Evolutionary conservation across 2,329 filamentous ascomycete species (phyloP).

Genomic region (Cordyceps militaris): DNA sequence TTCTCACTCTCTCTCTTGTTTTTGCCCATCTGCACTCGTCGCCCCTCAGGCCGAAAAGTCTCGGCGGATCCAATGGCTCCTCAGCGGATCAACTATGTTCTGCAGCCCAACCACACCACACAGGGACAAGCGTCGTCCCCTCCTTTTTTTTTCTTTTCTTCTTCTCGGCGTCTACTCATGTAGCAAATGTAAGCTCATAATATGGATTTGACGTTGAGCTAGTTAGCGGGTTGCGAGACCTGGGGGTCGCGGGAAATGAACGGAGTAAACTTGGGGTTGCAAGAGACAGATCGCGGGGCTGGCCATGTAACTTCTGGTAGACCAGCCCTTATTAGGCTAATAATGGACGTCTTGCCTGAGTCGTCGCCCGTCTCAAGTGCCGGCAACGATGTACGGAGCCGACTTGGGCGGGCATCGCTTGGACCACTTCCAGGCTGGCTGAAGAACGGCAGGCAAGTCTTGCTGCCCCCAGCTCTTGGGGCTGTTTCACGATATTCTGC

Average conservation of each 20-base stretch:
- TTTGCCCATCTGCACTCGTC: too few relatives aligned
- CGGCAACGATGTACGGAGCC: background rate
- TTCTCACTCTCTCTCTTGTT: background rate
- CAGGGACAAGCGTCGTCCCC: background rate
- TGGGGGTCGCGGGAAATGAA: background rate
- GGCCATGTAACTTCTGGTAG: background rate
- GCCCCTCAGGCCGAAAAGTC: constrained; percentile 2
- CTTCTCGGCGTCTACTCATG: background rate
- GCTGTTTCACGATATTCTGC: background rate
- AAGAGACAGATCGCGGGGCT: background rate
- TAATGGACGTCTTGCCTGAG: background rate
- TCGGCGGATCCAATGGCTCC: background rate
- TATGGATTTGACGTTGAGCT: too few relatives aligned
- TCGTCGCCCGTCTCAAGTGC: background rate
- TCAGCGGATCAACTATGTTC: background rate
- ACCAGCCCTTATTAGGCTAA: background rate
- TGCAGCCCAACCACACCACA: constrained; percentile 3
- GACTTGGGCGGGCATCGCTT: too few relatives aligned
- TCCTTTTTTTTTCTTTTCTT: background rate
- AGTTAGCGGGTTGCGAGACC: too few relatives aligned
- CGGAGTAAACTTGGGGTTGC: background rate
- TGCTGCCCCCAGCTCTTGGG: too few relatives aligned
- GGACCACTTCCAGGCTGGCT: background rate
- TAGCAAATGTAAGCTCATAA: background rate
- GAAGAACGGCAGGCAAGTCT: background rate